These are phyloP conservation scores for Schoenoplectus triqueter DNA, from an alignment of 202 grass and related monocot species.

Conservation along the genomic window DNA sequence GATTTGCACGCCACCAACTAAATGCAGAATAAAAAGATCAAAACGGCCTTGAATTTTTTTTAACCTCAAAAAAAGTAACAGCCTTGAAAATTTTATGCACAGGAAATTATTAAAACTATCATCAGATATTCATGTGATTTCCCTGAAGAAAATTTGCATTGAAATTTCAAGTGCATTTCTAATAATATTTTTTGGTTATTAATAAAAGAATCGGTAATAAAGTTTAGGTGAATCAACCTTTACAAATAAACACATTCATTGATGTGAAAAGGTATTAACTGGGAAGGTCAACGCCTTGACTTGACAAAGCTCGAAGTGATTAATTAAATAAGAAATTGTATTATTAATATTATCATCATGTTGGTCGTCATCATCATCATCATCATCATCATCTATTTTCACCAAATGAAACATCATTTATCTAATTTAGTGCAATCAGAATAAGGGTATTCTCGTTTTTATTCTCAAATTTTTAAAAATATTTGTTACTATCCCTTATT, in stretches of 20 bases:
- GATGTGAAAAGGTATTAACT: neutral
- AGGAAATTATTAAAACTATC: neutral
- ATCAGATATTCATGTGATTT: neutral
- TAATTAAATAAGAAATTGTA: too few species aligned
- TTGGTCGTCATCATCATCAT: too few species aligned
- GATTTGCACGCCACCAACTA: too few species aligned
- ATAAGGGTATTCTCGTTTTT: too few species aligned
- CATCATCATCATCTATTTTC: too few species aligned
- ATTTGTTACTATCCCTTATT: too few species aligned
- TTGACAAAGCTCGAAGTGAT: neutral
- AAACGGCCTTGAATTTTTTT: neutral
- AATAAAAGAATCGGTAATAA: neutral
- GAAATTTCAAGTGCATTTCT: neutral
- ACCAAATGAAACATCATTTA: too few species aligned
- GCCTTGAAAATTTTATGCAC: neutral
- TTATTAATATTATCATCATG: too few species aligned
- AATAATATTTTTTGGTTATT: neutral
- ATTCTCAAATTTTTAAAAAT: too few species aligned
- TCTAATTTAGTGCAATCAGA: too few species aligned
- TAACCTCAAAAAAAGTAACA: neutral
- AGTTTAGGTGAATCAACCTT: conserved; percentile 9
- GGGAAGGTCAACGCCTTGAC: neutral
- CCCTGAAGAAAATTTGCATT: neutral
- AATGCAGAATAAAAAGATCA: neutral
- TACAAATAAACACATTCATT: neutral